Percentiles rank a stretch among this genome's conserved stretches.
Evolutionary conservation across 2,329 filamentous ascomycete species (phyloP).

Genomic region (Colletotrichum ledebouriae): DNA sequence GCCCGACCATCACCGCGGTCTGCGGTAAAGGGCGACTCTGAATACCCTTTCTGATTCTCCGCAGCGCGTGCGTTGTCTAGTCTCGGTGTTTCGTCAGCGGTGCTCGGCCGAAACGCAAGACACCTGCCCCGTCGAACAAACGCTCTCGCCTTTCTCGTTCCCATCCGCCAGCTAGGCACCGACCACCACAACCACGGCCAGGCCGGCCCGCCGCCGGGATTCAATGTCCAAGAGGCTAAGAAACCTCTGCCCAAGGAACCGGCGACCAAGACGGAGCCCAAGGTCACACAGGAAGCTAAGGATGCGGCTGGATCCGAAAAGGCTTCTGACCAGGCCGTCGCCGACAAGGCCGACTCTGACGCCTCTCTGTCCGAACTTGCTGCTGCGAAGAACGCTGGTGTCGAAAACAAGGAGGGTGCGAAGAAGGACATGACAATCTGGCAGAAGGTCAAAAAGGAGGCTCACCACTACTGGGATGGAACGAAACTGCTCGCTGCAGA

Average conservation of each 20-base stretch:
- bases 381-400: constrained; percentile 71
- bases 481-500: constrained; percentile 95
- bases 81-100: constrained; percentile 60
- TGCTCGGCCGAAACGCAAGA: constrained; percentile 61
- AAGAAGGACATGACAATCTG: constrained; percentile 88
- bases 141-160: constrained; percentile 69
- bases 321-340: constrained; percentile 48
- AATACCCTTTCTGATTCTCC: constrained; percentile 46
- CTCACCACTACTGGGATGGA: constrained; percentile 96
- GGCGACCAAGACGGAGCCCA: constrained; percentile 52
- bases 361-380: constrained; percentile 72
- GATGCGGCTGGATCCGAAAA: constrained; percentile 42
- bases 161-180: constrained; percentile 69
- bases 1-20: constrained; percentile 19
- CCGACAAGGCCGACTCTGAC: constrained; percentile 55
- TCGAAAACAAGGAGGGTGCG: constrained; percentile 71
- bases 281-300: constrained; percentile 47
- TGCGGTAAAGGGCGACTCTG: constrained; percentile 9
- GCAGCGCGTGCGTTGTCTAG: constrained; percentile 63
- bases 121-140: constrained; percentile 61
- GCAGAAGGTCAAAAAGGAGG: constrained; percentile 96
- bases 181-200: constrained; percentile 68
- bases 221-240: constrained; percentile 91
- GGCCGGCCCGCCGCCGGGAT: constrained; percentile 84
- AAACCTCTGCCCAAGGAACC: constrained; percentile 78